Percentiles rank a stretch among this genome's conserved stretches.
phyloP scores from a whole-genome alignment of 2,329 filamentous ascomycete species.

The Teratosphaeria nubilosa region DNA sequence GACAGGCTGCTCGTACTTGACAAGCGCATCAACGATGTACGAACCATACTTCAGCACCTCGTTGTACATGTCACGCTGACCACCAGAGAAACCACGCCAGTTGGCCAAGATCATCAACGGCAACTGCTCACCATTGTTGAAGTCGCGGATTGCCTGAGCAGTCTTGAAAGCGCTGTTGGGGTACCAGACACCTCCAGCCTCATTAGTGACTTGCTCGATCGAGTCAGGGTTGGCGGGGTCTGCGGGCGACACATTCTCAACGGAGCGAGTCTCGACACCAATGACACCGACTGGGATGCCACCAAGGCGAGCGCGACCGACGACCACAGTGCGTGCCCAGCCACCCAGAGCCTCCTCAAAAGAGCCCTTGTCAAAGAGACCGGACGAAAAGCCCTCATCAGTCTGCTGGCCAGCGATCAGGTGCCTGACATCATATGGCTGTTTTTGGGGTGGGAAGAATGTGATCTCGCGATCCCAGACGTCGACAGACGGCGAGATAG shows the following conservation, averaged over 20 bases:
- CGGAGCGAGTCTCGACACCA: constrained; percentile 85
- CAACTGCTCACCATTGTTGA: constrained; percentile 97
- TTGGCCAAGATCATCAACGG: constrained; percentile 98
- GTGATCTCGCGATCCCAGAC: constrained; percentile 86
- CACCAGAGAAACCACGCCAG: constrained; percentile 99
- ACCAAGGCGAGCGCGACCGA: constrained; percentile 89
- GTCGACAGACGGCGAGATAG: constrained; percentile 79
- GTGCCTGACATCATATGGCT: constrained; percentile 86
- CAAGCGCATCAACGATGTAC: constrained; percentile 95
- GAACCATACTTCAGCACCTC: constrained; percentile 99
- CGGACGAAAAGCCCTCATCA: constrained; percentile 74
- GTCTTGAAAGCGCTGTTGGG: constrained; percentile 99
- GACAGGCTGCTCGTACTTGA: constrained; percentile 97
- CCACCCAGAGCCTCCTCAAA: constrained; percentile 95
- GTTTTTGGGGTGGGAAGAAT: constrained; percentile 70
- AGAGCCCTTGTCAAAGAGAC: constrained; percentile 92
- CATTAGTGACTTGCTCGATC: constrained; percentile 85
- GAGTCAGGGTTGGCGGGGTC: constrained; percentile 98
- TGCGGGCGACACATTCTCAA: constrained; percentile 93
- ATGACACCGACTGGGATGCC: constrained; percentile 99
- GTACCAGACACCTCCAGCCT: constrained; percentile 99
- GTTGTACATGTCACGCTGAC: constrained; percentile 99
- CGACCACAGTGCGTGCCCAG: constrained; percentile 94
- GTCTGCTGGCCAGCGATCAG: constrained; percentile 83
- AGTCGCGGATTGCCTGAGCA: constrained; percentile 95